Conservation (phyloP, 306 rosid species). For the Macrotyloma uniflorum region DNA sequence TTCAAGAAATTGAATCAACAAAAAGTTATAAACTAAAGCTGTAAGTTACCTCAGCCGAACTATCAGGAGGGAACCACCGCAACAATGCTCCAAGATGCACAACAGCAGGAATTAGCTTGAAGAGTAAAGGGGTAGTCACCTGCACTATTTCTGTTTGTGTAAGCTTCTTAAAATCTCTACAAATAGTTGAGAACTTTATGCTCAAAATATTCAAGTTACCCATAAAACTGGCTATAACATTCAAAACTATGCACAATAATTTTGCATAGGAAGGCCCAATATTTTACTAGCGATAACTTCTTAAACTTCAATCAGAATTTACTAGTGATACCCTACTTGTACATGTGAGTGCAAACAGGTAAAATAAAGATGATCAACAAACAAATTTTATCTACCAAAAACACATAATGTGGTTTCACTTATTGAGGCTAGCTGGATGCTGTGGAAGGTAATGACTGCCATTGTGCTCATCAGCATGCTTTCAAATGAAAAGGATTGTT, state of each 20-base stretch:
- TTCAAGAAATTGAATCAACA: constrained; percentile 31
- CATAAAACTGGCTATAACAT: constrained; percentile 19
- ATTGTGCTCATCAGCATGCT: neutral
- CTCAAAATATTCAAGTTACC: constrained; percentile 27
- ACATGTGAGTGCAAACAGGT: constrained; percentile 4
- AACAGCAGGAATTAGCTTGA: constrained; percentile 92
- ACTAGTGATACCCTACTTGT: constrained; percentile 23
- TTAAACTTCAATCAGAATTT: constrained; percentile 11
- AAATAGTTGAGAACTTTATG: constrained; percentile 12
- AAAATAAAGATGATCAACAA: constrained; percentile 8
- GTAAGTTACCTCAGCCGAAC: constrained; percentile 69
- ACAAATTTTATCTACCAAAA: neutral
- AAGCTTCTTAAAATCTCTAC: constrained; percentile 33
- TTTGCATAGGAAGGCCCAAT: constrained; percentile 11
- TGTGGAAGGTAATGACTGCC: neutral
- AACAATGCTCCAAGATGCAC: constrained; percentile 79
- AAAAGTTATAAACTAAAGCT: constrained; percentile 17
- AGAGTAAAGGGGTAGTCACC: constrained; percentile 99
- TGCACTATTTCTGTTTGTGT: constrained; percentile 42
- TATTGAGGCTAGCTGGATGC: constrained; percentile 19
- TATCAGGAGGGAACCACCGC: constrained; percentile 89
- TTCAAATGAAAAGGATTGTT: neutral
- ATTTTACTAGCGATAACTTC: constrained; percentile 12
- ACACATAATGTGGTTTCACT: neutral
- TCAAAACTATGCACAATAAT: constrained; percentile 23